phyloP scores from a whole-genome alignment of 225 moss, liverwort and hornwort species.

The Takakia lepidozioides region DNA sequence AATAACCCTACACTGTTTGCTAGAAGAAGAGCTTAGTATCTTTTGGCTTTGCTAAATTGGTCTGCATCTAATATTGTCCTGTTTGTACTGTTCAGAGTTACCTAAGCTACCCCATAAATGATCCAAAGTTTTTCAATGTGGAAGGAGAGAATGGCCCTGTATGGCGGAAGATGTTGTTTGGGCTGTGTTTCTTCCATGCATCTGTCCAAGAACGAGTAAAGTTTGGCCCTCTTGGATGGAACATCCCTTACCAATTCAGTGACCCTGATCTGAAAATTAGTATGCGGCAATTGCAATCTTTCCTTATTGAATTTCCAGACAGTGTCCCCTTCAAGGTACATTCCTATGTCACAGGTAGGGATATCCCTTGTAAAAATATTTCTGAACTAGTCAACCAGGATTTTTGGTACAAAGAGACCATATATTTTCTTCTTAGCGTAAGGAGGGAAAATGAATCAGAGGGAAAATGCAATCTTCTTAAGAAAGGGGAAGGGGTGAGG shows the following conservation, averaged over 20 bases:
- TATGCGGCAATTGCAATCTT: conserved; percentile 66
- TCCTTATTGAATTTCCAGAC: conserved; percentile 66
- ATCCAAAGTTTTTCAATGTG: conserved; percentile 60
- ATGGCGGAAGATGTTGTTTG: conserved; percentile 74
- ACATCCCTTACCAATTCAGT: conserved; percentile 85
- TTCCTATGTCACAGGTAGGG: background rate
- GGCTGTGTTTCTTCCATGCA: conserved; percentile 81
- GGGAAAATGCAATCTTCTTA: too few relatives aligned
- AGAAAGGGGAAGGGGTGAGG: too few relatives aligned
- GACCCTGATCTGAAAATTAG: conserved; percentile 82
- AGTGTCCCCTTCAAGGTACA: conserved; percentile 70
- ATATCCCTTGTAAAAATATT: too few relatives aligned
- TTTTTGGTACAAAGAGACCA: too few relatives aligned
- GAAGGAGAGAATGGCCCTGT: conserved; percentile 30
- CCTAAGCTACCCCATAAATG: conserved; percentile 63
- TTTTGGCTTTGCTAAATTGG: too few relatives aligned
- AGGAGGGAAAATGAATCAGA: too few relatives aligned
- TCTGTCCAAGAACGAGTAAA: conserved; percentile 72
- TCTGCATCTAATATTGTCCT: too few relatives aligned
- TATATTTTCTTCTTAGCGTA: too few relatives aligned
- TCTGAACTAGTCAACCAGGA: too few relatives aligned
- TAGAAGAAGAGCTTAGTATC: too few relatives aligned
- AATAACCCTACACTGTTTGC: too few relatives aligned
- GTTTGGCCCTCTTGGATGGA: conserved; percentile 83
- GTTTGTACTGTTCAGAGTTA: conserved; percentile 40